Base-by-base conservation (phyloP, 164 flowering plant species). In the Houttuynia cordata region DNA sequence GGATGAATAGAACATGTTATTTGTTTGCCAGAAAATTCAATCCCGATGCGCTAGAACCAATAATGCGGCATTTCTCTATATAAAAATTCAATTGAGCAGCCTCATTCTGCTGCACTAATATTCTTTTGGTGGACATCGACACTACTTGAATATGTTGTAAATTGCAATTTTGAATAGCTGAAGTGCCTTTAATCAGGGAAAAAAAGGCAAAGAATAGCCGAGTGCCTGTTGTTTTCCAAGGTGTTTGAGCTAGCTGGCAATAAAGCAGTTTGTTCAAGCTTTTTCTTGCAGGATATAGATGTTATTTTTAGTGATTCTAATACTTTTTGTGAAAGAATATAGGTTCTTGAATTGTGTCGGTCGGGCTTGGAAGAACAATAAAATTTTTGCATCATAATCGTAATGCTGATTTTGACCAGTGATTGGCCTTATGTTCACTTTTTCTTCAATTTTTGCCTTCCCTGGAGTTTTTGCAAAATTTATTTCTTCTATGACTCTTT, bases 11-110 rank as follows among this genome's bases (percentile, higher is more conserved):
- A 56, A 89, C 96, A 0, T 88, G 96, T 60, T 88, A 80, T 74
- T 70, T 88, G 53, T 88, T 88, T 66, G 91, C 87, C 1, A 77
- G 91, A 64, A 88, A 88, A 60, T 88, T 88, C 74, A 62, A 75
- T 62, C 89, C 89, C 1, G 88, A 83, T 55, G 54, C 89, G 54
- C 64, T 81, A 0, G 79, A 82, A 58, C 75, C 66, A 37, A 66
- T 88, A 77, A 40, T 88, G 76, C 61, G 71, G n/a, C 72, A 71
- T 22, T 79, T 88, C 78, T 76, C 89, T 66, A 85, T 85, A 61
- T 82, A 75, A 59, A 76, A 87, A 37, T 20, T 72, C 18, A 58
- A 70, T 66, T 77, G 77, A 79, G 70, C 22, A 3, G 8, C 40
- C 41, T 19, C 17, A 30, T 63, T 42, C 57, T 40, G 55, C 40